Evolutionary conservation across 352 stramenopile species (phyloP).

Genomic region (Pythium guiyangense): DNA sequence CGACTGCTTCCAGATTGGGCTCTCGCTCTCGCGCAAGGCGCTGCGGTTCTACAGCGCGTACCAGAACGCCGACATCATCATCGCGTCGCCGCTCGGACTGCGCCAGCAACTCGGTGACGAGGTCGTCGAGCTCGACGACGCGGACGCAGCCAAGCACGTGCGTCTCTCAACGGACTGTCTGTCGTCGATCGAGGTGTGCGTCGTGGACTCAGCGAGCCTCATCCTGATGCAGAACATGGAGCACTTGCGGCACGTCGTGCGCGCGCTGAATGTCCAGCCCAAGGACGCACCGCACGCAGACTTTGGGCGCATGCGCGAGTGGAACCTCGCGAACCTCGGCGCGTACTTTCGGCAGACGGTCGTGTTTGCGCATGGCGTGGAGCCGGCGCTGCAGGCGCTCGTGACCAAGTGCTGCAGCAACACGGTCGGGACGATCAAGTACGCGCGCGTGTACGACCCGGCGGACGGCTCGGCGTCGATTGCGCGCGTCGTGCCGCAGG

Average conservation of each 20-base stretch:
- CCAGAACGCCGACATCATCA: conserved; percentile 65
- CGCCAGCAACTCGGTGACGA: conserved; percentile 72
- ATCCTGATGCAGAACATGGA: conserved; percentile 83
- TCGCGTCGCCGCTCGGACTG: conserved; percentile 65
- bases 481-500: conserved; percentile 54
- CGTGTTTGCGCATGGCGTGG: conserved; percentile 55
- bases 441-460: conserved; percentile 47
- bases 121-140: conserved; percentile 36
- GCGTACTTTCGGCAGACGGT: conserved; percentile 74
- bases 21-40: conserved; percentile 61
- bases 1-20: conserved; percentile 73
- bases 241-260: conserved; percentile 59
- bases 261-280: conserved; percentile 54
- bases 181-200: conserved; percentile 75
- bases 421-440: conserved; percentile 43
- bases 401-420: conserved; percentile 62
- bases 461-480: conserved; percentile 47
- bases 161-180: conserved; percentile 69
- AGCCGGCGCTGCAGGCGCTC: conserved; percentile 55
- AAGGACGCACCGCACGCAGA: conserved; percentile 69
- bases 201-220: conserved; percentile 75
- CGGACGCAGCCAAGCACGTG: conserved; percentile 15
- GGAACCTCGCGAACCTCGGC: conserved; percentile 64
- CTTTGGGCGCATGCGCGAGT: conserved; percentile 69
- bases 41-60: conserved; percentile 82